Percentiles rank a stretch among this genome's conserved stretches.
These are phyloP conservation scores for Eustoma russellianum DNA, from an alignment of 257 asterid genomes.

Conservation along the genomic window DNA sequence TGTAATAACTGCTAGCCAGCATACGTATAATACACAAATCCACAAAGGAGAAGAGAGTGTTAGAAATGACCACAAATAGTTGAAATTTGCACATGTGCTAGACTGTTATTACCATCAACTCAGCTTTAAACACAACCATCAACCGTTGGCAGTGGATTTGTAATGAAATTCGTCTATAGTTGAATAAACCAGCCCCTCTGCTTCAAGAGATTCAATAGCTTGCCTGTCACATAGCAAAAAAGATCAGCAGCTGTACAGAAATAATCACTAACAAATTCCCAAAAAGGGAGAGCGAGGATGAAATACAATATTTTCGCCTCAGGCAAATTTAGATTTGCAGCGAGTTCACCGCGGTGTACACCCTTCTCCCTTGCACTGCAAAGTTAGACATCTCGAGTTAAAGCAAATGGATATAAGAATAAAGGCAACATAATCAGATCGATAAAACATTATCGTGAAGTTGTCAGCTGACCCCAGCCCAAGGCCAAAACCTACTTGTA, in stretches of 20 bases:
- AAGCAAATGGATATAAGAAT: not conserved
- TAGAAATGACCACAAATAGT: too few relatives aligned
- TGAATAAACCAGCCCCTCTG: slow-evolving; percentile 64
- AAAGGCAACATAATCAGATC: not conserved
- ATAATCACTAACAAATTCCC: slow-evolving; percentile 3
- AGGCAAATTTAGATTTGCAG: slow-evolving; percentile 42
- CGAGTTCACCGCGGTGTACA: slow-evolving; percentile 50
- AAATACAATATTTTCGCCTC: slow-evolving; percentile 39
- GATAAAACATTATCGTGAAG: not conserved
- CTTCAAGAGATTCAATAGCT: slow-evolving; percentile 48
- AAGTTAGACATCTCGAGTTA: slow-evolving; percentile 11
- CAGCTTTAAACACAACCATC: slow-evolving; percentile 10
- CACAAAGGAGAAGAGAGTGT: too few relatives aligned
- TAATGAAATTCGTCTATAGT: slow-evolving; percentile 66
- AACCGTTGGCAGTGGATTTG: slow-evolving; percentile 63
- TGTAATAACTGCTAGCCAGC: not conserved
- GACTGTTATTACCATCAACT: too few relatives aligned
- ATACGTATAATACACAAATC: slow-evolving; percentile 1
- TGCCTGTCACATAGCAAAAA: slow-evolving; percentile 34
- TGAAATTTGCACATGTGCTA: too few relatives aligned
- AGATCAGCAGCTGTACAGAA: slow-evolving; percentile 6
- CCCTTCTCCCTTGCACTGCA: slow-evolving; percentile 56
- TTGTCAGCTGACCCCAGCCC: too few relatives aligned
- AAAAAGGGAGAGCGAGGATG: slow-evolving; percentile 15
- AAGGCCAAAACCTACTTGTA: too few relatives aligned